A percentile compares a stretch with the other conserved stretches of the same genome.
phyloP scores from a whole-genome alignment of 352 stramenopile species.

The Phytophthora constricta region DNA sequence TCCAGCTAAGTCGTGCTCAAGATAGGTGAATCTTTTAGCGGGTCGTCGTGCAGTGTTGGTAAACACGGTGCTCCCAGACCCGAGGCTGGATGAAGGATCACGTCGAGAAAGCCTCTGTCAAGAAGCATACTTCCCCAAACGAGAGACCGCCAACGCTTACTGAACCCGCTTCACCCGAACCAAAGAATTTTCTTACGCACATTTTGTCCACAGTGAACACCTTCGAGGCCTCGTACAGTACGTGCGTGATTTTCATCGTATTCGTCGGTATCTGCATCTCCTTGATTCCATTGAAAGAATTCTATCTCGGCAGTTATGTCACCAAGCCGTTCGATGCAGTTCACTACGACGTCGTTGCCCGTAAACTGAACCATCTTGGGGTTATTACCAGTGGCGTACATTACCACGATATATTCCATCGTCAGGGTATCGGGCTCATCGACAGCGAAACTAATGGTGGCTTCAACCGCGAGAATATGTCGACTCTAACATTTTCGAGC shows the following conservation, averaged over 20 bases:
- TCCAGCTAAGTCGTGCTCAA: no score
- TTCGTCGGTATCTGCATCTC: conserved; percentile 21
- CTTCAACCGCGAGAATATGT: conserved; percentile 4
- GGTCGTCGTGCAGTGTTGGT: no score
- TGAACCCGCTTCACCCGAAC: no score
- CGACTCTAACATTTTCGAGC: conserved; percentile 24
- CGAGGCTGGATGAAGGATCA: no score
- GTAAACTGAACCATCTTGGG: conserved; percentile 31
- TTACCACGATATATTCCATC: conserved; percentile 31
- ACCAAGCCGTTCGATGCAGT: conserved; percentile 37
- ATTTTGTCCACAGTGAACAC: background rate
- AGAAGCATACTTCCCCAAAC: no score
- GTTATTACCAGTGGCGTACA: conserved; percentile 31
- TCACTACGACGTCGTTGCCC: conserved; percentile 21
- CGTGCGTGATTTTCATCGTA: conserved; percentile 23
- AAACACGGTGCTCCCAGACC: no score
- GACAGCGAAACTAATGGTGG: conserved; percentile 16
- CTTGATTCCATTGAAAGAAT: conserved; percentile 34
- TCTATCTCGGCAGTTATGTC: conserved; percentile 35
- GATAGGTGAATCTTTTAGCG: no score
- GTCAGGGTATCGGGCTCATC: conserved; percentile 14
- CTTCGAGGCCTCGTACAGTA: conserved; percentile 23
- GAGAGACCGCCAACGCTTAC: no score
- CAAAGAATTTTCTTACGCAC: no score
- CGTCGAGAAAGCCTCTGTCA: no score